These are phyloP conservation scores for Termitomyces sp. DNA, from an alignment of 768 basidiomycete genomes.

Conservation along the genomic window DNA sequence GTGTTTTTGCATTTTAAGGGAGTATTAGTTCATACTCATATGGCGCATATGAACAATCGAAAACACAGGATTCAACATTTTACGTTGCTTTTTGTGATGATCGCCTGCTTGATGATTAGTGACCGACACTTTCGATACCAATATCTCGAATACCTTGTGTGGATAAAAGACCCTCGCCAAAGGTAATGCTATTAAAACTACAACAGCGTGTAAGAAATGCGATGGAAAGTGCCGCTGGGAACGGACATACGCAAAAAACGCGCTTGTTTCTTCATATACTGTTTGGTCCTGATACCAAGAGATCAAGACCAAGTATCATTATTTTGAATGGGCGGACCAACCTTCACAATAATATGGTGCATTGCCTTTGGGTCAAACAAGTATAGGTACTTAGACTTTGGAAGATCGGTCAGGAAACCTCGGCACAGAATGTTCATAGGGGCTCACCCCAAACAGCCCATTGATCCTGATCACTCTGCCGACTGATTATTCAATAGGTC, in stretches of 20 bases:
- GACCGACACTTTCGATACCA: too few species aligned
- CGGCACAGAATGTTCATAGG: too few species aligned
- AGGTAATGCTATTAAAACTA: conserved; percentile 3
- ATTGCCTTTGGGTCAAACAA: conserved; percentile 11
- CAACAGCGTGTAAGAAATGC: background rate
- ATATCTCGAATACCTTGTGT: conserved; percentile 7
- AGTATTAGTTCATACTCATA: conserved; percentile 7
- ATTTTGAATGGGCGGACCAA: background rate
- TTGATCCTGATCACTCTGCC: conserved; percentile 4
- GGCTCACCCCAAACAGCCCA: conserved; percentile 7
- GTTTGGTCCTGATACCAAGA: conserved; percentile 7
- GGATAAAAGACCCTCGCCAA: conserved; percentile 10
- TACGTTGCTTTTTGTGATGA: conserved; percentile 13
- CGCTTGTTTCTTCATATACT: conserved; percentile 11
- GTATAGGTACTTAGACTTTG: conserved; percentile 5
- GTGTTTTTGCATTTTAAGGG: background rate
- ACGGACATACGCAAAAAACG: conserved; percentile 8
- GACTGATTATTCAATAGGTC: background rate
- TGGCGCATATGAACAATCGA: conserved; percentile 14
- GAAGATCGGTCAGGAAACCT: background rate
- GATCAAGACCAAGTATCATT: background rate
- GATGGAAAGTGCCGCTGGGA: too few species aligned
- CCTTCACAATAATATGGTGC: conserved; percentile 13
- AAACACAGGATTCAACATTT: conserved; percentile 16
- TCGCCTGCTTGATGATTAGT: conserved; percentile 1